Percentiles rank a stretch among this genome's conserved stretches.
phyloP scores from a whole-genome alignment of 192 early-diverging fungal genomes.

The Umbelopsis sp. region DNA sequence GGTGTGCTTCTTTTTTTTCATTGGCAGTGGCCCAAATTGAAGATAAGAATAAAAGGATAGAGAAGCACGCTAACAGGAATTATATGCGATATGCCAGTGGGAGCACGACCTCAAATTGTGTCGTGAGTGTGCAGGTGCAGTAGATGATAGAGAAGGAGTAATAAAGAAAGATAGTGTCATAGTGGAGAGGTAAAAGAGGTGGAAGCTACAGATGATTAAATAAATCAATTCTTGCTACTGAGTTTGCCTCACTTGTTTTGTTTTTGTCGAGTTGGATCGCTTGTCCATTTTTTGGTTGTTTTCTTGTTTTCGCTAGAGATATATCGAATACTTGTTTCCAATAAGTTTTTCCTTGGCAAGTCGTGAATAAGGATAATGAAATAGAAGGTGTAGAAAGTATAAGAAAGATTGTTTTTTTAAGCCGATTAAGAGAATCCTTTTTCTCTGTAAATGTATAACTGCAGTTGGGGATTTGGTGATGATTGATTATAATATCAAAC shows the following conservation, averaged over 20 bases:
- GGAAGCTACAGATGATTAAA: not conserved
- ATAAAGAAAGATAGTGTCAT: slow-evolving; percentile 1
- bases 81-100: slow-evolving; percentile 15
- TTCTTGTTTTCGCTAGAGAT: not conserved
- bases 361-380: slow-evolving; percentile 19
- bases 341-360: slow-evolving; percentile 1
- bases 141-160: not conserved
- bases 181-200: not conserved
- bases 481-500: slow-evolving; percentile 34
- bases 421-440: slow-evolving; percentile 17
- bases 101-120: slow-evolving; percentile 11
- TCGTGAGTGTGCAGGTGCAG: slow-evolving; percentile 13
- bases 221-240: not conserved
- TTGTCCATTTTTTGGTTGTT: not conserved
- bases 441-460: slow-evolving; percentile 16
- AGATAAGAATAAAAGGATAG: not conserved
- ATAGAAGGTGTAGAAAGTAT: slow-evolving; percentile 27
- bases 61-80: slow-evolving; percentile 14
- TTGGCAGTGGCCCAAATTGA: not conserved
- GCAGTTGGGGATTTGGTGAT: slow-evolving; percentile 23
- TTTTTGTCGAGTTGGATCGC: not conserved
- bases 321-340: no score
- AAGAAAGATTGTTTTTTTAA: not conserved
- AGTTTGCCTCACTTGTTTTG: not conserved
- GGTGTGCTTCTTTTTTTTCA: no score